Evolutionary conservation across 371 early-diverging fungal species (phyloP), one percentile per base, ranked within the genome.

Genomic region (Apophysomyces elegans): DNA sequence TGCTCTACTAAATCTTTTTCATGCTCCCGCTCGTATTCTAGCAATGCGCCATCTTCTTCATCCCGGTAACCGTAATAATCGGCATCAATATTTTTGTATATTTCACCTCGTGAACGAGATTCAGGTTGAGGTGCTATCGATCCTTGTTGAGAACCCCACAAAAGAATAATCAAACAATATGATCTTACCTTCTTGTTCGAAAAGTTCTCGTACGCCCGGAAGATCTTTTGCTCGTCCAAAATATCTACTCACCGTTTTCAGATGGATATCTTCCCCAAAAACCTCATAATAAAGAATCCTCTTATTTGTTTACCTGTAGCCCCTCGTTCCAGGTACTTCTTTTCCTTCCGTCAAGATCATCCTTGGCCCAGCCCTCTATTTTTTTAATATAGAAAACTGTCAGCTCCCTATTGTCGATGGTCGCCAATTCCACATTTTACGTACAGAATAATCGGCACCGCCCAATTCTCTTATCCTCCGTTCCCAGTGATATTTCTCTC

Each of bases 171-270:
- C 16, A 47, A 13, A 3, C n/a, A 1, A 41, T 13, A 8, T 13
- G 35, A 4, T n/a, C 61, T 38, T 74, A 78, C 86, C 80, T 65
- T 83, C 84, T 72, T 89, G 79, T 59, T 91, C 95, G 70, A 98
- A 92, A 38, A 97, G 78, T 68, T 98, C 97, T 69, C 91, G 87
- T 45, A 98, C 97, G 16, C 96, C 98, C 0, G 97, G 97, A 61
- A 98, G 83, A 62, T 97, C 96, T 71, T 89, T 93, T 58, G 99
- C 98, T 56, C 97, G 91, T n/a, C 99, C 98, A 88, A 96, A 98
- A 72, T 97, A 95, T 75, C 91, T 89, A 65, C 1, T 26, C 32
- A 26, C 32, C 1, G 32, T 26, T 62, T 9, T 37, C 44, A 44
- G n/a, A 37, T 59, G 11, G 16, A 45, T 16, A 7, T n/a, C 44